Conservation (phyloP, 2,329 filamentous ascomycete genomes). For the Xylaria sp. region DNA sequence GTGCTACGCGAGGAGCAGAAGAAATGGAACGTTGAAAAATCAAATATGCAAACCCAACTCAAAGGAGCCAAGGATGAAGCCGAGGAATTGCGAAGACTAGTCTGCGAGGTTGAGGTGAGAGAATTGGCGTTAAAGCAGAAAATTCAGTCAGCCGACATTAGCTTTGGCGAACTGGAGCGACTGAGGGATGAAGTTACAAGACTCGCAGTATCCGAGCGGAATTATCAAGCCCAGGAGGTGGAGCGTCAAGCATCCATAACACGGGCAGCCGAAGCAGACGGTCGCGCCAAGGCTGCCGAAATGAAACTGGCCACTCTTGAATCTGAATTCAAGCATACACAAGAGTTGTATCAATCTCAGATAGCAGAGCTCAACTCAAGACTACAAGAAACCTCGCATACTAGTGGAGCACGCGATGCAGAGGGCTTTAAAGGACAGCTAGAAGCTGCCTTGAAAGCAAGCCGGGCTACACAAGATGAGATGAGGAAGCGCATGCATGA, state of each 20-base stretch:
- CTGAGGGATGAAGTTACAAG: slow-evolving; percentile 64
- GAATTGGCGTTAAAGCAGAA: slow-evolving; percentile 69
- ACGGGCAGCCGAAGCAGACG: slow-evolving; percentile 64
- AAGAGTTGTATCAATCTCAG: slow-evolving; percentile 54
- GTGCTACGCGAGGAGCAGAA: slow-evolving; percentile 73
- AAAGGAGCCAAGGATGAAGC: slow-evolving; percentile 63
- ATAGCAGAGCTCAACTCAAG: slow-evolving; percentile 53
- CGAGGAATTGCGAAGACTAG: slow-evolving; percentile 67
- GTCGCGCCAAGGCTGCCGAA: slow-evolving; percentile 62
- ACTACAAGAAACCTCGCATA: slow-evolving; percentile 48
- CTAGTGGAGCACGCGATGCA: slow-evolving; percentile 34
- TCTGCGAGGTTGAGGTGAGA: slow-evolving; percentile 72
- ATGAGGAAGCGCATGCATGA: slow-evolving; percentile 58
- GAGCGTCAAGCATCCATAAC: slow-evolving; percentile 62
- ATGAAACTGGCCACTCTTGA: slow-evolving; percentile 61
- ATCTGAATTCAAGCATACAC: slow-evolving; percentile 52
- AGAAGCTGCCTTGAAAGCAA: slow-evolving; percentile 55
- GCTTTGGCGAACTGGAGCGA: slow-evolving; percentile 64
- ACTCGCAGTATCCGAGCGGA: slow-evolving; percentile 65
- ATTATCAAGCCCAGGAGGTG: slow-evolving; percentile 68
- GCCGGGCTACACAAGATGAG: slow-evolving; percentile 58
- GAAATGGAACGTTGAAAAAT: slow-evolving; percentile 64
- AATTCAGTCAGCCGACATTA: slow-evolving; percentile 66
- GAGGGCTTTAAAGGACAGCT: slow-evolving; percentile 48
- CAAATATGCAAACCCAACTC: slow-evolving; percentile 63